Conservation (phyloP, 495 filamentous ascomycete species). For the Xylaria flabelliformis region DNA sequence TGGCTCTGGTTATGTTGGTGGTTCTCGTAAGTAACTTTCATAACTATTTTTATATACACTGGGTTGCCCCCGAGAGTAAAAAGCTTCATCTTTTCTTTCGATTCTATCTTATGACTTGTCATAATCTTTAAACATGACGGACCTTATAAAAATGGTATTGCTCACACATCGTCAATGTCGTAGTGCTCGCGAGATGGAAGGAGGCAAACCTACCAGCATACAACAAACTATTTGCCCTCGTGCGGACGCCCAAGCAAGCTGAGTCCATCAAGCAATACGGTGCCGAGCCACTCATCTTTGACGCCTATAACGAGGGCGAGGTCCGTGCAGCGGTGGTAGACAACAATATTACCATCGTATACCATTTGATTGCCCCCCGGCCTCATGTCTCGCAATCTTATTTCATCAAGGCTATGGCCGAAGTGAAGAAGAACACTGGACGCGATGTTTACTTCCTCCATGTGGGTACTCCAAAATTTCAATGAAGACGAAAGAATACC, state of each 20-base stretch:
- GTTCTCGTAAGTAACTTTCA: slow-evolving; percentile 33
- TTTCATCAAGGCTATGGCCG: slow-evolving; percentile 51
- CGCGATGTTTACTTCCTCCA: slow-evolving; percentile 52
- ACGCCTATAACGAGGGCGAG: slow-evolving; percentile 41
- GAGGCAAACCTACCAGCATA: slow-evolving; percentile 47
- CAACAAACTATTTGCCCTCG: slow-evolving; percentile 50
- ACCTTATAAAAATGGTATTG: not conserved
- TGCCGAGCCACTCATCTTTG: slow-evolving; percentile 47
- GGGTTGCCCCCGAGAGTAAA: not conserved
- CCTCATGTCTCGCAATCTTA: slow-evolving; percentile 28
- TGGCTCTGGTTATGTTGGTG: slow-evolving; percentile 59
- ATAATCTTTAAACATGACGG: not conserved
- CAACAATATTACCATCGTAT: slow-evolving; percentile 53
- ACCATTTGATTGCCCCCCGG: slow-evolving; percentile 47
- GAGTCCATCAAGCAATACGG: slow-evolving; percentile 51
- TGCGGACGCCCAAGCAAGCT: slow-evolving; percentile 51
- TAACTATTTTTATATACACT: not conserved
- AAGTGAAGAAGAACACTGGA: slow-evolving; percentile 49
- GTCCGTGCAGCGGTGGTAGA: slow-evolving; percentile 44
- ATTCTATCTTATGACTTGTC: not conserved
- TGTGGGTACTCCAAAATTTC: slow-evolving; percentile 34
- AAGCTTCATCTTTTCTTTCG: not conserved
- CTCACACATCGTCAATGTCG: not conserved
- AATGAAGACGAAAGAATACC: not conserved
- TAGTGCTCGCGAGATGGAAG: slow-evolving; percentile 48